Evolutionary conservation across 2,329 filamentous ascomycete species (phyloP).

Genomic region (Daldinia sp.): DNA sequence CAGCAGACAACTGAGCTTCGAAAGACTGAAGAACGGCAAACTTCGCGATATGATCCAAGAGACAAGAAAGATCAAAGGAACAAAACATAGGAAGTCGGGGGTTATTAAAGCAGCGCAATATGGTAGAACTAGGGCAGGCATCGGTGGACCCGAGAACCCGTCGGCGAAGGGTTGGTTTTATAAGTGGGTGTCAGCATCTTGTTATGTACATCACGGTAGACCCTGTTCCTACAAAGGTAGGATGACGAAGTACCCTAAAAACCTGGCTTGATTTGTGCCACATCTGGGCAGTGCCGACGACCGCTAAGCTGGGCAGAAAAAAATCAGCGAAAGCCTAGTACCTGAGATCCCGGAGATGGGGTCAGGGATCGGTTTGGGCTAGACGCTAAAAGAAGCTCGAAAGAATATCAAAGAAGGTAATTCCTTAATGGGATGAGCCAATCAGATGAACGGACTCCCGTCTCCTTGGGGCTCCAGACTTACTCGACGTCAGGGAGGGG

Average conservation of each 20-base stretch:
- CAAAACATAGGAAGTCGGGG: slow-evolving; percentile 40
- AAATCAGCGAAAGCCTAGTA: slow-evolving; percentile 36
- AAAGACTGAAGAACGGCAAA: slow-evolving; percentile 14
- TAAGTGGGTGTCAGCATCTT: slow-evolving; percentile 42
- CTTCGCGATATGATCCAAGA: slow-evolving; percentile 22
- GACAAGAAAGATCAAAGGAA: slow-evolving; percentile 26
- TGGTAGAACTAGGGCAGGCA: slow-evolving; percentile 40
- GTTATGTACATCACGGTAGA: slow-evolving; percentile 16
- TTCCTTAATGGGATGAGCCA: slow-evolving; percentile 34
- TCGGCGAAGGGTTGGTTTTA: slow-evolving; percentile 42
- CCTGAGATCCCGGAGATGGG: slow-evolving; percentile 39
- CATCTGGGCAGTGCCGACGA: slow-evolving; percentile 36
- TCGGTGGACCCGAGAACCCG: slow-evolving; percentile 37
- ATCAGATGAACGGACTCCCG: slow-evolving; percentile 28
- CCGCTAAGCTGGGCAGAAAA: slow-evolving; percentile 33
- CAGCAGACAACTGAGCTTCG: not conserved
- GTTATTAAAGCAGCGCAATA: slow-evolving; percentile 43
- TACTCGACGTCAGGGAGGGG: slow-evolving; percentile 42
- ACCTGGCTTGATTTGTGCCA: slow-evolving; percentile 29
- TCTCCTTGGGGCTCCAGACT: slow-evolving; percentile 41
- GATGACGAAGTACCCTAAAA: slow-evolving; percentile 42
- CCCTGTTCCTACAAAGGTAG: slow-evolving; percentile 20
- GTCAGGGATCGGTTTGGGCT: slow-evolving; percentile 39
- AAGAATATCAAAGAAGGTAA: slow-evolving; percentile 46
- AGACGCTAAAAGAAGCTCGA: slow-evolving; percentile 44